Conservation (phyloP, 306 rosid species). For the Abrus pulchellus region DNA sequence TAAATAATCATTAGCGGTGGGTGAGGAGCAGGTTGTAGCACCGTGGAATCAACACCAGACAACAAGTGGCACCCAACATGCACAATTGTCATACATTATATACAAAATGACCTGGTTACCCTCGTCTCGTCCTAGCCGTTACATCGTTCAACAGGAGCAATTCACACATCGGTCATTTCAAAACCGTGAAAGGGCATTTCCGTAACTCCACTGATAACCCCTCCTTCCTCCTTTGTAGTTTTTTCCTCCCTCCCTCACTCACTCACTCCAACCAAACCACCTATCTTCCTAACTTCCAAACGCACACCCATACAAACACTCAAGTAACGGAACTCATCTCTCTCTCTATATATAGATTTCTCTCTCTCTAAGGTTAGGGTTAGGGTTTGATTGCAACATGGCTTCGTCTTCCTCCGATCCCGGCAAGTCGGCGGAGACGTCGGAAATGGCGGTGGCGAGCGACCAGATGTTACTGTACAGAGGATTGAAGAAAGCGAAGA, state of each 20-base stretch:
- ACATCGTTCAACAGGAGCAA: constrained; percentile 18
- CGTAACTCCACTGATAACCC: constrained; percentile 43
- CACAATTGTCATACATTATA: constrained; percentile 30
- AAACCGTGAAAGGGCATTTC: constrained; percentile 50
- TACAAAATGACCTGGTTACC: constrained; percentile 54
- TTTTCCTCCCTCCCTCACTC: constrained; percentile 41
- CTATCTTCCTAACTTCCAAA: constrained; percentile 1
- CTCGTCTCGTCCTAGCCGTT: constrained; percentile 86
- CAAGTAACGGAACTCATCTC: constrained; percentile 28
- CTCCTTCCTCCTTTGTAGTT: constrained; percentile 49
- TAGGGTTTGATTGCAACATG: constrained; percentile 69
- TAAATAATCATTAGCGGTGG: too few species aligned
- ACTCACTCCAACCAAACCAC: constrained; percentile 31
- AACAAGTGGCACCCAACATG: constrained; percentile 58
- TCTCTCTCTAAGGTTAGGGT: constrained; percentile 28
- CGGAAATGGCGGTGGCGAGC: constrained; percentile 55
- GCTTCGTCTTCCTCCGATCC: constrained; percentile 95
- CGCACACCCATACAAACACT: constrained; percentile 9
- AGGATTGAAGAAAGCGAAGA: constrained; percentile 93
- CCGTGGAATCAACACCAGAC: constrained; percentile 47
- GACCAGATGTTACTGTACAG: constrained; percentile 82
- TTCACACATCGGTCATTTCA: constrained; percentile 42
- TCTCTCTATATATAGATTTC: neutral
- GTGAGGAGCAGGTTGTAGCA: neutral
- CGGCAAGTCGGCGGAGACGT: constrained; percentile 58